phyloP scores from a whole-genome alignment of 164 flowering plant genomes.

The Cinnamomum micranthum region DNA sequence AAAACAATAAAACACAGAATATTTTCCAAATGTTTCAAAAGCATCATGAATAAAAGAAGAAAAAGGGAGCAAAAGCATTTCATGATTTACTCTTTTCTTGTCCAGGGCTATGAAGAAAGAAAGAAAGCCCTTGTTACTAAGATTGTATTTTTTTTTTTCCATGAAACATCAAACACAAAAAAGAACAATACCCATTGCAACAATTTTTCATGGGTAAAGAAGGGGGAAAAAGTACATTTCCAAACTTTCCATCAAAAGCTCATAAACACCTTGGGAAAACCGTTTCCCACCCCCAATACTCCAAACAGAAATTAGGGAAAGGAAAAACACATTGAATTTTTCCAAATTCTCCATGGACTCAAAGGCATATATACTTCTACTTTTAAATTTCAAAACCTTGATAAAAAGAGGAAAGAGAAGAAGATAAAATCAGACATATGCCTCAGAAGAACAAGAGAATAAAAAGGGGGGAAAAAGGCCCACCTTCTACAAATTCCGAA shows the following conservation, averaged over 20 bases:
- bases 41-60: neutral
- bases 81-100: neutral
- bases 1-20: neutral
- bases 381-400: no score
- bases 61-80: neutral
- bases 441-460: no score
- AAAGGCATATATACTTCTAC: neutral
- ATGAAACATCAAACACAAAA: neutral
- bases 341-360: neutral
- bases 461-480: no score
- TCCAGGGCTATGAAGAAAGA: neutral
- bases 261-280: neutral
- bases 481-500: no score
- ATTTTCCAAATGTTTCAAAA: neutral
- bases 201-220: neutral
- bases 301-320: no score
- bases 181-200: no score
- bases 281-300: no score
- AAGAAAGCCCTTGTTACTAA: neutral
- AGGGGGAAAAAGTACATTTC: no score
- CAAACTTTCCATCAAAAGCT: neutral
- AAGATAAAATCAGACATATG: neutral
- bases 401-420: neutral
- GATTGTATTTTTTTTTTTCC: neutral
- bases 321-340: neutral